Base-by-base conservation (phyloP, 805 yeast species). In the Pichia paraexigua region DNA sequence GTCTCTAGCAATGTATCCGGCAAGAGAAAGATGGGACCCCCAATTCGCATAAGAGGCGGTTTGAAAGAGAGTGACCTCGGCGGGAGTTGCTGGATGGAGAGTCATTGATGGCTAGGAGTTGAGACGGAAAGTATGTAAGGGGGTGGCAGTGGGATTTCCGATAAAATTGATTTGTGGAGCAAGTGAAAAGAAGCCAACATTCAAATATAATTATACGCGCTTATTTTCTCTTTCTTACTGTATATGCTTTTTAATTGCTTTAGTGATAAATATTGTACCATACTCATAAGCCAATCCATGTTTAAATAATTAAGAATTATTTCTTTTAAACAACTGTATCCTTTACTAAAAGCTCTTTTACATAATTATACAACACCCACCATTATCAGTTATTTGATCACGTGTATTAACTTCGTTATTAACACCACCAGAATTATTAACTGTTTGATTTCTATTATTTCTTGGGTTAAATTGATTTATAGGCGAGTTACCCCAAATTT, bases 401-500 rank as follows among this genome's bases (percentile, higher is more conserved):
- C 12, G 37, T 12, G 28, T 18, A 20, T 7, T 15, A 30, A 30
- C 12, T 30, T 15, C 35, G 7, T 3, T 41, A 15, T 37, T 54
- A 41, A 22, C 37, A 10, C 39, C 41, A 9, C 41, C 49, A 15
- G 24, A 22, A 18, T 43, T 30, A 30, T 21, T 30, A 28, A 48
- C 47, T 15, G 35, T 42, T 27, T 35, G 15, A 25, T 17, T 47
- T 7, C 8, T 41, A 5, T 20, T 22, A 25, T 17, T 30, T 17
- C 25, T 27, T 13, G 37, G 27, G n/a, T 45, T 49, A 35, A 45
- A 57, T 13, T 43, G 39, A 37, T 57, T 54, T 5, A 44, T 25
- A 11, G n/a, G 12, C 7, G 46, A 35, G 9, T 27, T 11, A 8
- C 67, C 69, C 79, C 80, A 76, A 12, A 75, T 48, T 7, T 65